These are phyloP conservation scores for Phytophthora chlamydospora DNA, from an alignment of 352 stramenopile genomes.

Conservation along the genomic window DNA sequence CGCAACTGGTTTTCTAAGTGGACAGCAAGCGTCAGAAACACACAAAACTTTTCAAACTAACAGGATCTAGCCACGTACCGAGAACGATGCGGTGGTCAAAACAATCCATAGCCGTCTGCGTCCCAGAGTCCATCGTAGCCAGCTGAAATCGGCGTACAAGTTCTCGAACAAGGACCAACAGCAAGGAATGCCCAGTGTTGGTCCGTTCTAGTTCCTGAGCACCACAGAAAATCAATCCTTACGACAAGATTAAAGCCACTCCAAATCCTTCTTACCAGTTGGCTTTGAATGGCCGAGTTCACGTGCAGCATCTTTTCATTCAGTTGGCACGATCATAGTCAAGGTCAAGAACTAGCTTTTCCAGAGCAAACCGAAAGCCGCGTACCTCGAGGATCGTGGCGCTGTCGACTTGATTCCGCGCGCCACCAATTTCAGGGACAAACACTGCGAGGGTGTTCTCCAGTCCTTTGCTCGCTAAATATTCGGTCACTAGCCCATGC, in stretches of 20 bases:
- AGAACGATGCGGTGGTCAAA: slow-evolving; percentile 66
- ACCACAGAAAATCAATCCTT: background rate
- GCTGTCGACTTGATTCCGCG: slow-evolving; percentile 45
- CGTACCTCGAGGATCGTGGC: slow-evolving; percentile 54
- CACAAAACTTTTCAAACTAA: background rate
- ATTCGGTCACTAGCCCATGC: slow-evolving; percentile 65
- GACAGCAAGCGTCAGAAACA: background rate
- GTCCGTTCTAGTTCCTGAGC: slow-evolving; percentile 29
- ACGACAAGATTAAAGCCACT: background rate
- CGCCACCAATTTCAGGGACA: slow-evolving; percentile 66
- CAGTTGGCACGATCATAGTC: background rate
- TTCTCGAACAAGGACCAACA: slow-evolving; percentile 50
- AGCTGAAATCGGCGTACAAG: slow-evolving; percentile 40
- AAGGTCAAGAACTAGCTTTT: background rate
- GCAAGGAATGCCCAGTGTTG: slow-evolving; percentile 21
- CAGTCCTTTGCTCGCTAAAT: slow-evolving; percentile 49
- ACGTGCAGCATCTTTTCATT: slow-evolving; percentile 45
- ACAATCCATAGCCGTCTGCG: slow-evolving; percentile 71
- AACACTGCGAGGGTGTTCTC: slow-evolving; percentile 75
- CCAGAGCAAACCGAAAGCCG: background rate
- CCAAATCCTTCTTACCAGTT: slow-evolving; percentile 33
- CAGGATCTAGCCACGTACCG: slow-evolving; percentile 24
- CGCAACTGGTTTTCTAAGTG: slow-evolving; percentile 67
- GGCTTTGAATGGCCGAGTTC: slow-evolving; percentile 20
- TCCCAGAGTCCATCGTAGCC: slow-evolving; percentile 47